phyloP scores from a whole-genome alignment of 2,329 filamentous ascomycete genomes.

The Periglandula ipomoeae region DNA sequence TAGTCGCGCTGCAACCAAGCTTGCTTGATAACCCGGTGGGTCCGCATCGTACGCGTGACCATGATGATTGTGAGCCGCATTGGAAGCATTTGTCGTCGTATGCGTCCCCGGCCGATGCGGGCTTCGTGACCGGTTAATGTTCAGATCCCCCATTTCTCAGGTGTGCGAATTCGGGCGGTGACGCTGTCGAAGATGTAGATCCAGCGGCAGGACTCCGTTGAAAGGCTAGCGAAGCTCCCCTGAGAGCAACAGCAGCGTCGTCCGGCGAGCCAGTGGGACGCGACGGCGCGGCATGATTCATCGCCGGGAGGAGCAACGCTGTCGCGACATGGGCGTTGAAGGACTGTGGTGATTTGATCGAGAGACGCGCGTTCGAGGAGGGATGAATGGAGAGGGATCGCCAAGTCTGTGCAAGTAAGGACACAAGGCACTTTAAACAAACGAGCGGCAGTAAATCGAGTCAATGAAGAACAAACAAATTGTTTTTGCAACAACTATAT shows the following conservation, averaged over 20 bases:
- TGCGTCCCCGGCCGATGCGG: neutral
- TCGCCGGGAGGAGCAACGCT: constrained; percentile 15
- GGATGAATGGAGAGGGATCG: neutral
- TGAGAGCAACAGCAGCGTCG: constrained; percentile 35
- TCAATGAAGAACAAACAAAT: neutral
- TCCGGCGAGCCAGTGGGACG: constrained; percentile 22
- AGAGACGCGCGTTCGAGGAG: neutral
- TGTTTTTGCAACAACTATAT: neutral
- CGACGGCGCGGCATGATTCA: constrained; percentile 23
- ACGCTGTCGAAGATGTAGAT: constrained; percentile 8
- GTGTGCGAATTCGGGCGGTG: neutral
- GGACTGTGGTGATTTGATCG: neutral
- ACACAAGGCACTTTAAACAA: too few relatives aligned
- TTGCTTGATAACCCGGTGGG: neutral
- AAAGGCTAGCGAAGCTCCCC: constrained; percentile 48
- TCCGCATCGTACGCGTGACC: constrained; percentile 9
- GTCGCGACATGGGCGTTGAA: constrained; percentile 11
- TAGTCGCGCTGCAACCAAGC: constrained; percentile 14
- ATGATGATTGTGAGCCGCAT: neutral
- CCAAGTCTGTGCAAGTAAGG: neutral
- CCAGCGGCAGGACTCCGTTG: constrained; percentile 19
- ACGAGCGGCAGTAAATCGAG: neutral
- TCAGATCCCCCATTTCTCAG: constrained; percentile 24
- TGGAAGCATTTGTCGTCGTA: neutral
- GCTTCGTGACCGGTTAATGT: constrained; percentile 16